These are phyloP conservation scores for Mycena latifolia DNA, from an alignment of 768 basidiomycete species.

Conservation along the genomic window DNA sequence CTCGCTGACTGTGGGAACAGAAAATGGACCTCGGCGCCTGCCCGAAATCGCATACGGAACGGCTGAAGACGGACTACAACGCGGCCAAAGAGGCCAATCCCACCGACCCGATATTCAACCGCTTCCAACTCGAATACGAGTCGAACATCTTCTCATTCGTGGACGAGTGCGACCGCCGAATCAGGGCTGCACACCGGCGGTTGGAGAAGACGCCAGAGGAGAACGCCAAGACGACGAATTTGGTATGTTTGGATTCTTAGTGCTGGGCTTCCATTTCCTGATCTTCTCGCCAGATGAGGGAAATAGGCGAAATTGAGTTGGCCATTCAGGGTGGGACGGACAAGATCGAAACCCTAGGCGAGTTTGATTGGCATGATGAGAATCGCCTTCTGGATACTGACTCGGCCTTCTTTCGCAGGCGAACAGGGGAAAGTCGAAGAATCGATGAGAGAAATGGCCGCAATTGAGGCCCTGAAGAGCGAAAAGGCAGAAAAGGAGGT, in stretches of 20 bases:
- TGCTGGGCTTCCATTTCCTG: slow-evolving; percentile 7
- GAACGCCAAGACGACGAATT: slow-evolving; percentile 97
- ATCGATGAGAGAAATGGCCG: slow-evolving; percentile 97
- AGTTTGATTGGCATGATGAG: slow-evolving; percentile 40
- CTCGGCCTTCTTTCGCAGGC: slow-evolving; percentile 57
- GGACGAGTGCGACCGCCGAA: slow-evolving; percentile 97
- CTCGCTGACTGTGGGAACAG: slow-evolving; percentile 52
- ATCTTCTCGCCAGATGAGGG: slow-evolving; percentile 80
- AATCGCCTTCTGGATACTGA: slow-evolving; percentile 23
- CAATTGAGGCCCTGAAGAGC: slow-evolving; percentile 96
- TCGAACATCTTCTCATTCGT: slow-evolving; percentile 96
- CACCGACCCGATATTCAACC: slow-evolving; percentile 82
- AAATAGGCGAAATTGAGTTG: slow-evolving; percentile 99
- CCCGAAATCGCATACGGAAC: slow-evolving; percentile 95
- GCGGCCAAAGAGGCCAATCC: slow-evolving; percentile 83
- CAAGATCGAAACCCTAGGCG: slow-evolving; percentile 95
- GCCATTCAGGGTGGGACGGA: slow-evolving; percentile 99
- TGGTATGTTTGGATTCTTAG: slow-evolving; percentile 62
- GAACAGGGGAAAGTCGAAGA: slow-evolving; percentile 99
- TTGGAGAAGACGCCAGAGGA: slow-evolving; percentile 99
- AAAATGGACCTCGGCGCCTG: slow-evolving; percentile 99
- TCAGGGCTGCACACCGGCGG: slow-evolving; percentile 92
- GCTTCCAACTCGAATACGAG: slow-evolving; percentile 97
- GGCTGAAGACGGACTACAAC: slow-evolving; percentile 91
- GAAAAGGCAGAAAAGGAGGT: slow-evolving; percentile 98